phyloP scores from a whole-genome alignment of 2,329 filamentous ascomycete genomes.

The Nemania diffusa region DNA sequence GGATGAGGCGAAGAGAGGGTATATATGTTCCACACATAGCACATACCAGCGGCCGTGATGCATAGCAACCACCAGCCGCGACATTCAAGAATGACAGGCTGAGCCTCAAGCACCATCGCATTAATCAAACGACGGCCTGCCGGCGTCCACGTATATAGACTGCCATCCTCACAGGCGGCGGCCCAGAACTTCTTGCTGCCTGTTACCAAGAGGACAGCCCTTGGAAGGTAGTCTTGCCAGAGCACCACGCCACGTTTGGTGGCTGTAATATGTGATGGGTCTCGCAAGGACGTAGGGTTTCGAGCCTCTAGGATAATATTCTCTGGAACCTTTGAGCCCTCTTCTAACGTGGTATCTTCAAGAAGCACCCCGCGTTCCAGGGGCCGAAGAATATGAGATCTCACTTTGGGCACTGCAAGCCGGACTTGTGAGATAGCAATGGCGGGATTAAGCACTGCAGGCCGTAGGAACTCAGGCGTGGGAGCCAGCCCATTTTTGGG shows the following conservation, averaged over 20 bases:
- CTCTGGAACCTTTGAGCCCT: constrained; percentile 71
- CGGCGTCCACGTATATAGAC: constrained; percentile 89
- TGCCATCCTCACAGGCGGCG: constrained; percentile 92
- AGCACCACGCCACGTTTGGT: constrained; percentile 81
- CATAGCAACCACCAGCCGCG: constrained; percentile 89
- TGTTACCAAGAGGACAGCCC: constrained; percentile 87
- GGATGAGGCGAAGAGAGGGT: constrained; percentile 86
- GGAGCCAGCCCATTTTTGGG: constrained; percentile 69
- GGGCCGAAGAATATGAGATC: constrained; percentile 83
- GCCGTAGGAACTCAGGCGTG: constrained; percentile 86
- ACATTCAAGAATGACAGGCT: constrained; percentile 93
- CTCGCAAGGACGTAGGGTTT: constrained; percentile 80
- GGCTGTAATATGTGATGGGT: constrained; percentile 85
- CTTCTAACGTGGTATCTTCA: constrained; percentile 64
- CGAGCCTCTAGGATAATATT: constrained; percentile 87
- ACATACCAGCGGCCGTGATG: constrained; percentile 87
- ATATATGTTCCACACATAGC: constrained; percentile 92
- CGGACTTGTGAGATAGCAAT: constrained; percentile 85
- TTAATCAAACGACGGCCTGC: constrained; percentile 88
- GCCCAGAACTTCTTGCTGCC: constrained; percentile 93
- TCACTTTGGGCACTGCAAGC: constrained; percentile 86
- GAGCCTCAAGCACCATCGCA: constrained; percentile 86
- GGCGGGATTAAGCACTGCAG: constrained; percentile 85
- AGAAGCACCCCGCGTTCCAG: constrained; percentile 74
- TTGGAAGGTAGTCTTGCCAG: constrained; percentile 94